Conservation (phyloP, 2,329 filamentous ascomycete genomes). For the Lecanicillium sp. region DNA sequence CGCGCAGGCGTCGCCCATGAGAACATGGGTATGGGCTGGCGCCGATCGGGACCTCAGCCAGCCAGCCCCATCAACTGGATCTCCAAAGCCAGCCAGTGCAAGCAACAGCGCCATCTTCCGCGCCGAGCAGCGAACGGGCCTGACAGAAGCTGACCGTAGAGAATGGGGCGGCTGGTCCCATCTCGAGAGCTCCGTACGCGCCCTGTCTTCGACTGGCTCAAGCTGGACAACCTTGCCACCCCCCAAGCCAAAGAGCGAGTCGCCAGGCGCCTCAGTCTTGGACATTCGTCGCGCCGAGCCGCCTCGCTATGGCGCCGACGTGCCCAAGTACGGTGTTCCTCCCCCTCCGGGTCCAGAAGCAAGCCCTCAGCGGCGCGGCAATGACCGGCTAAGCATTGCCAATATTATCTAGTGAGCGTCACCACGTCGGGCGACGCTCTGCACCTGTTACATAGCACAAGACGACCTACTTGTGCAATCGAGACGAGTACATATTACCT, state of each 20-base stretch:
- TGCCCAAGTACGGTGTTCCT: conserved; percentile 15
- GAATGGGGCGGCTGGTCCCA: conserved; percentile 79
- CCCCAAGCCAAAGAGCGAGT: conserved; percentile 27
- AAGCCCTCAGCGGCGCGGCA: conserved; percentile 15
- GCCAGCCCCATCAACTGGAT: conserved; percentile 11
- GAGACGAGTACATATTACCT: no score
- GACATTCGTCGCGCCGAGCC: conserved; percentile 21
- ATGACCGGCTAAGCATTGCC: conserved; percentile 32
- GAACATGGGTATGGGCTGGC: conserved; percentile 75
- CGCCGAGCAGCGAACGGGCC: conserved; percentile 38
- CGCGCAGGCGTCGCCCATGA: conserved; percentile 69
- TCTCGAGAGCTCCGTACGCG: conserved; percentile 45
- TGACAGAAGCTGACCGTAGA: conserved; percentile 47
- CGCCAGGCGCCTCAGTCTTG: conserved; percentile 16
- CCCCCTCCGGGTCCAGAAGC: conserved; percentile 19
- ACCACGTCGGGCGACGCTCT: not conserved
- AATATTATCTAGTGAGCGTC: conserved; percentile 33
- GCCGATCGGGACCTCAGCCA: conserved; percentile 40
- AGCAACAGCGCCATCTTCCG: conserved; percentile 32
- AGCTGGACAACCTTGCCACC: conserved; percentile 23
- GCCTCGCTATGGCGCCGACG: conserved; percentile 20
- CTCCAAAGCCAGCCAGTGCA: conserved; percentile 13
- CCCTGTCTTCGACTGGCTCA: conserved; percentile 23
- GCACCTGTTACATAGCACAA: not conserved
- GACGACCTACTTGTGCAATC: no score